Evolutionary conservation across 768 basidiomycete genomes (phyloP).

Genomic region (Pleurotus pulmonarius): DNA sequence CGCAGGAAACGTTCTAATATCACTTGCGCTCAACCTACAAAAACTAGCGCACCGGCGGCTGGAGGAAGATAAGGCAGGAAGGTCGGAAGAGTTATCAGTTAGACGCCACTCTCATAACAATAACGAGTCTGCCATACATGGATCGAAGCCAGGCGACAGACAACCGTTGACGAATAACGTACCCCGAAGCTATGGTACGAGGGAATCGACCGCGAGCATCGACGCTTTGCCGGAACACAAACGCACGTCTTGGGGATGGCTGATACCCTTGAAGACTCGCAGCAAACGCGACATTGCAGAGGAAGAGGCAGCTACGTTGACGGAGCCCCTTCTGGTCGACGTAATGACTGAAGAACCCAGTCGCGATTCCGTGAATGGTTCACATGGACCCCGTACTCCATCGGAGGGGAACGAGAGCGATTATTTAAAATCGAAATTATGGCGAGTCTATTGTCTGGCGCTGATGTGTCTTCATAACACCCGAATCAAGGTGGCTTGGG

Average conservation of each 20-base stretch:
- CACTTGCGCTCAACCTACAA: conserved; percentile 87
- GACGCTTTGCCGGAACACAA: conserved; percentile 16
- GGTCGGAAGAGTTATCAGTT: not conserved
- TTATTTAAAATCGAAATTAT: conserved; percentile 82
- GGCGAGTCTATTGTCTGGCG: conserved; percentile 41
- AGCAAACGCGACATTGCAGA: not conserved
- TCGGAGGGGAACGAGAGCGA: conserved; percentile 55
- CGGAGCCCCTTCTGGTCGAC: conserved; percentile 34
- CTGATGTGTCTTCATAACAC: not conserved
- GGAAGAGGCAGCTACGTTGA: conserved; percentile 9
- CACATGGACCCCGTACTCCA: conserved; percentile 16
- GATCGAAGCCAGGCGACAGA: not conserved
- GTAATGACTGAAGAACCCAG: conserved; percentile 35
- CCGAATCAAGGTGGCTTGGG: conserved; percentile 73
- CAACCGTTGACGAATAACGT: conserved; percentile 5
- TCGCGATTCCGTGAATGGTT: conserved; percentile 14
- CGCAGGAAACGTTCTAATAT: conserved; percentile 83
- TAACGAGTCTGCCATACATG: not conserved
- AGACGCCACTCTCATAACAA: not conserved
- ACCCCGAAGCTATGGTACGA: conserved; percentile 8
- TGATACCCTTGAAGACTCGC: conserved; percentile 26
- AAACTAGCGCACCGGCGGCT: conserved; percentile 84
- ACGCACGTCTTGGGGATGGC: conserved; percentile 4
- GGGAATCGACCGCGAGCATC: conserved; percentile 1
- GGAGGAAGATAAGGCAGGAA: conserved; percentile 31